Conservation (phyloP, 441 rosid genomes). For the Hypseocharis bilobata region DNA sequence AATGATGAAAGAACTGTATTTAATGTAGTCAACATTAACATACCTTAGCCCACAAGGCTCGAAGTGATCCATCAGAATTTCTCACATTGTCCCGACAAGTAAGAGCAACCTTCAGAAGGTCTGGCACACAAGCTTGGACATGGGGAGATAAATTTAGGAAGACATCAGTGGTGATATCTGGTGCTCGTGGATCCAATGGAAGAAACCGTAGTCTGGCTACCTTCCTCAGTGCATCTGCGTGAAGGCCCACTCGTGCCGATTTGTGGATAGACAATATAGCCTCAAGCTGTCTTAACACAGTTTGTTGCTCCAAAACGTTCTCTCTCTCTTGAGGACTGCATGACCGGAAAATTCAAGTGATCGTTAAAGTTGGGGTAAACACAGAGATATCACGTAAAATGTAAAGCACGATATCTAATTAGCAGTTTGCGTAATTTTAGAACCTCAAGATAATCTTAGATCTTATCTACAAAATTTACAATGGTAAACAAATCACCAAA, state of each 20-base stretch:
- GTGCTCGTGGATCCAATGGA: conserved; percentile 71
- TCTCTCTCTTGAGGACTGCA: conserved; percentile 73
- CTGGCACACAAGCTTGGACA: conserved; percentile 81
- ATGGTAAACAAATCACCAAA: not conserved
- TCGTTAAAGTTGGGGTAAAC: not conserved
- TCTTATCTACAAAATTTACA: not conserved
- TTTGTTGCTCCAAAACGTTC: conserved; percentile 74
- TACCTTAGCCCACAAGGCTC: conserved; percentile 87
- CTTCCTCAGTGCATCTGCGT: conserved; percentile 78
- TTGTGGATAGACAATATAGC: conserved; percentile 69
- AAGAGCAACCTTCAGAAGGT: conserved; percentile 67
- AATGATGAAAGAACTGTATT: not conserved
- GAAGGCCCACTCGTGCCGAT: conserved; percentile 50
- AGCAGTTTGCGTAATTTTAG: no score
- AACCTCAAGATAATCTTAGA: not conserved
- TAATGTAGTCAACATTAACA: conserved; percentile 7
- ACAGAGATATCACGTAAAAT: not conserved
- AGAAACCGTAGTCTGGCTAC: conserved; percentile 80
- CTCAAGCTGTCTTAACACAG: conserved; percentile 86
- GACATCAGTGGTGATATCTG: conserved; percentile 39
- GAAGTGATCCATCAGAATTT: conserved; percentile 81
- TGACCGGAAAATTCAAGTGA: conserved; percentile 12
- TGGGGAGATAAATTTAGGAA: conserved; percentile 67
- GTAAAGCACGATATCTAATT: not conserved
- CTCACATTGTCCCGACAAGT: conserved; percentile 74